Base-by-base conservation (phyloP, 2,329 filamentous ascomycete species). In the Pochonia chlamydosporia region DNA sequence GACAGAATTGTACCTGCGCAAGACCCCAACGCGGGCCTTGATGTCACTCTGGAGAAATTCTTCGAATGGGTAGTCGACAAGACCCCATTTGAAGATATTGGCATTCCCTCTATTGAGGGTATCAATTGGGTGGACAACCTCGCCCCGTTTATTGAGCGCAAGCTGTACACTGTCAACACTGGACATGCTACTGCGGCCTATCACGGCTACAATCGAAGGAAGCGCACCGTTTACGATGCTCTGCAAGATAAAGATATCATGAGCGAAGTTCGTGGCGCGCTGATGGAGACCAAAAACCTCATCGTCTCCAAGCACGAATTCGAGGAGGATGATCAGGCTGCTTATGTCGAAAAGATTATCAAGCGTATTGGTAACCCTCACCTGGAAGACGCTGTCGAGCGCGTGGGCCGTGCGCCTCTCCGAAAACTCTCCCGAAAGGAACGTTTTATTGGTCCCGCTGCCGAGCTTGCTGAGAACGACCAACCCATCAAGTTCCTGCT, bases 141-240 rank as follows among this genome's bases (percentile, higher is more conserved):
- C 25, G 79, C 84, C 63, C 93, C 93, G 49, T 99, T 92, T 74
- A 97, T 99, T 61, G 93, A 99, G 82, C 91, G 93, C 69, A 99
- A 99, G 81, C 84, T 99, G 55, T 99, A 91, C 78, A 99, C 93
- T 20, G 92, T 99, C 79, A 99, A 99, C 81, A 99, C 93, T 20
- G 87, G 90, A 47, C 93, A 99, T 66, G 93, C 93, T 50, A 95
- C 92, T 7, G 91, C 91, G 18, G 92, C 93, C 50, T 97, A 97
- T 79, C 91, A 93, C 69, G 92, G 91, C 47, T 87, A 95, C 78
- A 79, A 90, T 72, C 80, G 84, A 56, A 84, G 87, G 63, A 92
- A 95, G 78, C 77, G 81, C 62, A 95, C 87, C 51, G 89, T 99
- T 56, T 89, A 93, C 64, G 92, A 97, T 59, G 86, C 91, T 8